Evolutionary conservation across 2,329 filamentous ascomycete genomes (phyloP), one percentile per base, ranked within the genome.

Genomic region (Diaporthe citriasiana): DNA sequence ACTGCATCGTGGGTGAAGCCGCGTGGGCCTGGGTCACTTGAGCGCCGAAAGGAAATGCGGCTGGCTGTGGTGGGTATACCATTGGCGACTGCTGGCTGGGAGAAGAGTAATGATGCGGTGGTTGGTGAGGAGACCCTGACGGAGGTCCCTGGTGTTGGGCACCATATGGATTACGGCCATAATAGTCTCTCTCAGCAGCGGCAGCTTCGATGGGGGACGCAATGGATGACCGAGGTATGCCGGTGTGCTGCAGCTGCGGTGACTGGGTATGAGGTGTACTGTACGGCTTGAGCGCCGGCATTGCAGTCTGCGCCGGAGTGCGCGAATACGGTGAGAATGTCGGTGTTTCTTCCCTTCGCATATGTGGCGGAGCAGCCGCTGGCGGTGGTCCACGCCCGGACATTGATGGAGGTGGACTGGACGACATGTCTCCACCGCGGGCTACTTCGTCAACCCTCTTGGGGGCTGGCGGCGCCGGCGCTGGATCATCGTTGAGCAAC

Each of bases 401-500:
- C 77, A 88, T 84, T 74, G 85, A 86, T 8, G 87, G 87, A 3
- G 87, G 88, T 38, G 88, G 88, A 3, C 88, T 89, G 13, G 88
- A 87, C 30, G 86, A 86, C n/a, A 83, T 79, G 53, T 83, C 83
- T 47, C 82, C 76, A 15, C 82, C 79, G 22, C 79, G 79, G 15
- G 85, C 83, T 13, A 90, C 83, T 71, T 90, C 88, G 53, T 76
- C 82, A 40, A 90, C 82, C 42, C 88, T 85, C 80, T 90, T 90
- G 0, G 84, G 83, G 68, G 85, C 83, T 1, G 85, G 81, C n/a
- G 85, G 85, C 8, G 85, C 82, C 4, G 83, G 83, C 57, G 74
- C 71, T n/a, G 75, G 65, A 70, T 92, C 90, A 75, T 92, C 89
- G 77, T 91, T 91, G 4, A 93, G 84, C 75, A 93, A 81, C 0